phyloP scores from a whole-genome alignment of 2,329 filamentous ascomycete genomes.

The Amphichorda felina region DNA sequence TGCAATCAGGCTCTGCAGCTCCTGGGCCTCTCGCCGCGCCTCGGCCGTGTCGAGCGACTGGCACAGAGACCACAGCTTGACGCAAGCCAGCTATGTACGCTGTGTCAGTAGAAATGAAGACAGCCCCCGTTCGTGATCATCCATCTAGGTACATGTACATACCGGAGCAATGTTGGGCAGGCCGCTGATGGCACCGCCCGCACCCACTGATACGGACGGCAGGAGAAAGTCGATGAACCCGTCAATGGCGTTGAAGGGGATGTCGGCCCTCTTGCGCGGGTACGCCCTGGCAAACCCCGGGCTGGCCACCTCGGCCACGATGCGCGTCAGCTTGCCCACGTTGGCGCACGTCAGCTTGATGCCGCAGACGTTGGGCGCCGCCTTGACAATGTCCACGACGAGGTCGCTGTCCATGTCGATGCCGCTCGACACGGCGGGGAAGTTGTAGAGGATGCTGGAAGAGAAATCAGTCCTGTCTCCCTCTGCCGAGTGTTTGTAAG shows the following conservation, averaged over 20 bases:
- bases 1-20: neutral
- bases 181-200: constrained; percentile 1
- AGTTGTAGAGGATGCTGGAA: constrained; percentile 51
- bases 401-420: constrained; percentile 53
- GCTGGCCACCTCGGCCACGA: constrained; percentile 4
- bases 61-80: neutral
- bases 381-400: constrained; percentile 44
- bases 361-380: constrained; percentile 51
- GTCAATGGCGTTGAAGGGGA: constrained; percentile 9
- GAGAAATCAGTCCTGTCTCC: no score
- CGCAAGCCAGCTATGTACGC: neutral
- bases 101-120: no score
- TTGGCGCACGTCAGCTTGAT: constrained; percentile 62
- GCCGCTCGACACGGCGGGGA: constrained; percentile 51
- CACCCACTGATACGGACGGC: constrained; percentile 10
- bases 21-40: neutral
- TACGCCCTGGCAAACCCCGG: neutral
- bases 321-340: constrained; percentile 45
- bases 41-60: neutral
- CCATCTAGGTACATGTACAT: no score
- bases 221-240: constrained; percentile 15
- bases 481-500: neutral
- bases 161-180: constrained; percentile 1
- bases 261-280: neutral
- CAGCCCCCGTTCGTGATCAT: neutral